A percentile compares a stretch with the other conserved stretches of the same genome.
Conservation (phyloP, 2,329 filamentous ascomycete species). For the Lasiodiplodia hormozganensis region DNA sequence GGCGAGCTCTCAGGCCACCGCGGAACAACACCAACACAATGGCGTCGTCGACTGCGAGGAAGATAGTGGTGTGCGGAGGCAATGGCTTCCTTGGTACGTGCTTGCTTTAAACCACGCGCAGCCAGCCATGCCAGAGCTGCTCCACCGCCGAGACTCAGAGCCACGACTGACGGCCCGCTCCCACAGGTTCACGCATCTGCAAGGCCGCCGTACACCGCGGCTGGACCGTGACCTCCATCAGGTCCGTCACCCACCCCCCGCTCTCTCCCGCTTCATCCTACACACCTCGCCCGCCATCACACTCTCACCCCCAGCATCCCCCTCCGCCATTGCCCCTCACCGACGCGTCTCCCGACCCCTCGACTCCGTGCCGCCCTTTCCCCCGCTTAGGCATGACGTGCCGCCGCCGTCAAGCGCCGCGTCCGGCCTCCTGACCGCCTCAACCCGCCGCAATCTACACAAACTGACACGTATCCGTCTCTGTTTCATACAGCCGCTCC, state of each 20-base stretch:
- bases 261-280: slow-evolving; percentile 19
- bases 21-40: slow-evolving; percentile 37
- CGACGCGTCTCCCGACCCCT: slow-evolving; percentile 28
- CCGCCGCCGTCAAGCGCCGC: slow-evolving; percentile 24
- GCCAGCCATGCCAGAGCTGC: slow-evolving; percentile 13
- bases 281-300: neutral
- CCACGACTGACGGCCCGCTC: slow-evolving; percentile 7
- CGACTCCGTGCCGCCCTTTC: slow-evolving; percentile 15
- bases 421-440: slow-evolving; percentile 22
- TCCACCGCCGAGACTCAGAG: slow-evolving; percentile 8
- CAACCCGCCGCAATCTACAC: slow-evolving; percentile 10
- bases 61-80: slow-evolving; percentile 88
- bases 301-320: slow-evolving; percentile 11
- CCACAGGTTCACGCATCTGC: slow-evolving; percentile 77
- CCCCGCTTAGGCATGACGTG: slow-evolving; percentile 20
- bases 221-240: slow-evolving; percentile 92
- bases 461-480: slow-evolving; percentile 16
- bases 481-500: slow-evolving; percentile 70
- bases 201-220: slow-evolving; percentile 83
- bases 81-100: slow-evolving; percentile 83
- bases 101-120: slow-evolving; percentile 23
- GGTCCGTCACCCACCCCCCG: slow-evolving; percentile 59
- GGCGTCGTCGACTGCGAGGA: slow-evolving; percentile 69
- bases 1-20: slow-evolving; percentile 7
- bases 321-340: slow-evolving; percentile 33